Evolutionary conservation across 257 asterid species (phyloP).

Genomic region (Jacaranda mimosifolia): DNA sequence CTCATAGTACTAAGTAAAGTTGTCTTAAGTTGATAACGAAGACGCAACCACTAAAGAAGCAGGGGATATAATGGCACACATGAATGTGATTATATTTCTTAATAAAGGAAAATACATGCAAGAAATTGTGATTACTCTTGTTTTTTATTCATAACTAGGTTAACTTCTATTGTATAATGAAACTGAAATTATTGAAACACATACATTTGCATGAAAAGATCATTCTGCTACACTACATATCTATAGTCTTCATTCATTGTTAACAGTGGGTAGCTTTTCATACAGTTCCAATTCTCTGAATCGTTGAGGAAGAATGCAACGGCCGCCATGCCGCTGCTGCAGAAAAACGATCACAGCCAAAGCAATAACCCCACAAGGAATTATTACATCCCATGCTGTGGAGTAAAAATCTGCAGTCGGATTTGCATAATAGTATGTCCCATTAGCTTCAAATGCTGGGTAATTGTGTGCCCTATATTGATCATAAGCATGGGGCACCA

Average conservation of each 20-base stretch:
- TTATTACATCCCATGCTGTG: conserved; percentile 72
- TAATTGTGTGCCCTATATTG: conserved; percentile 60
- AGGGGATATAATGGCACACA: too few relatives aligned
- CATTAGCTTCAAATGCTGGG: conserved; percentile 32
- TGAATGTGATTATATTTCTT: too few relatives aligned
- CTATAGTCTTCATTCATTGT: conserved; percentile 35
- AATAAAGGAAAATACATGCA: too few relatives aligned
- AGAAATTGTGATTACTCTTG: too few relatives aligned
- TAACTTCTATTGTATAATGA: too few relatives aligned
- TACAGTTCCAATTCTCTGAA: conserved; percentile 55
- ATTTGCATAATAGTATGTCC: conserved; percentile 66
- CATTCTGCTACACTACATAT: neutral
- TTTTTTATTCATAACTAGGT: too few relatives aligned
- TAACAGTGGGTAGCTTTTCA: conserved; percentile 57
- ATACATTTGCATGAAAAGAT: neutral
- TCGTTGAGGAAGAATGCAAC: conserved; percentile 60
- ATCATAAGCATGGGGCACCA: conserved; percentile 78
- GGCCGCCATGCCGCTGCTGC: conserved; percentile 78
- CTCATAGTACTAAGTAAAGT: too few relatives aligned
- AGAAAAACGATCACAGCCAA: conserved; percentile 59
- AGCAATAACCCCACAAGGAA: conserved; percentile 57
- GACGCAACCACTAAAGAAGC: too few relatives aligned
- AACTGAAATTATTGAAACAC: neutral
- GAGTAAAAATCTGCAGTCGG: conserved; percentile 70
- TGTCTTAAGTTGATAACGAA: too few relatives aligned